These are phyloP conservation scores for Fusarium sp. DNA, from an alignment of 2,329 filamentous ascomycete genomes.

Conservation along the genomic window DNA sequence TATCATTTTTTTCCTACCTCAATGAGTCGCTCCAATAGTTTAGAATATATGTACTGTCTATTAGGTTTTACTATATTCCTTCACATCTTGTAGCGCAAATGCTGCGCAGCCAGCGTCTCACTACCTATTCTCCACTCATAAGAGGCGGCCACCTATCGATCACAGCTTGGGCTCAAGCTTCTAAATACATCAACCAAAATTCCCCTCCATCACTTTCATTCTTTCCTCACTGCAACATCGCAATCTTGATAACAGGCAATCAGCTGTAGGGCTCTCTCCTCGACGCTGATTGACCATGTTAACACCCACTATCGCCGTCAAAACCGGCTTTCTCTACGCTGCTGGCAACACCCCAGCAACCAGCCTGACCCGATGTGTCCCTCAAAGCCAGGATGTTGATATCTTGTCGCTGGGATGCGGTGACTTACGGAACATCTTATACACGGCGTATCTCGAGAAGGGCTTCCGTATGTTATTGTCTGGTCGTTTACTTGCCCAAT, in stretches of 20 bases:
- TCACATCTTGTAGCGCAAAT: background rate
- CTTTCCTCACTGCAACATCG: background rate
- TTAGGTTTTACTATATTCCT: background rate
- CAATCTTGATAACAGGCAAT: background rate
- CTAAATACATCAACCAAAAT: background rate
- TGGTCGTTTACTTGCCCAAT: background rate
- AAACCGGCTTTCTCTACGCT: slow-evolving; percentile 57
- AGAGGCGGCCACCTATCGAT: slow-evolving; percentile 3
- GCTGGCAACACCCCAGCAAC: slow-evolving; percentile 67
- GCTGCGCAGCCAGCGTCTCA: slow-evolving; percentile 12
- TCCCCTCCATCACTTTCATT: background rate
- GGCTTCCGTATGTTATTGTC: slow-evolving; percentile 51
- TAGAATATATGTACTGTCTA: background rate
- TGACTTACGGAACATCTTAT: slow-evolving; percentile 68
- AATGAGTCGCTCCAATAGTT: too few species aligned
- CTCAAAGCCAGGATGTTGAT: slow-evolving; percentile 62
- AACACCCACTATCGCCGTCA: slow-evolving; percentile 52
- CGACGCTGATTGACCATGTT: slow-evolving; percentile 50
- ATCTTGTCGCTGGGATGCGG: slow-evolving; percentile 68
- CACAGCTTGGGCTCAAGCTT: background rate
- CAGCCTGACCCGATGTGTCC: slow-evolving; percentile 60
- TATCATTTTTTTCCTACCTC: background rate
- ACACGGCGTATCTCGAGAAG: slow-evolving; percentile 60
- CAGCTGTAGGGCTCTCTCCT: background rate
- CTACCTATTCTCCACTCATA: slow-evolving; percentile 15